Conservation (phyloP, 2,329 filamentous ascomycete genomes). For the Fusarium sp. region DNA sequence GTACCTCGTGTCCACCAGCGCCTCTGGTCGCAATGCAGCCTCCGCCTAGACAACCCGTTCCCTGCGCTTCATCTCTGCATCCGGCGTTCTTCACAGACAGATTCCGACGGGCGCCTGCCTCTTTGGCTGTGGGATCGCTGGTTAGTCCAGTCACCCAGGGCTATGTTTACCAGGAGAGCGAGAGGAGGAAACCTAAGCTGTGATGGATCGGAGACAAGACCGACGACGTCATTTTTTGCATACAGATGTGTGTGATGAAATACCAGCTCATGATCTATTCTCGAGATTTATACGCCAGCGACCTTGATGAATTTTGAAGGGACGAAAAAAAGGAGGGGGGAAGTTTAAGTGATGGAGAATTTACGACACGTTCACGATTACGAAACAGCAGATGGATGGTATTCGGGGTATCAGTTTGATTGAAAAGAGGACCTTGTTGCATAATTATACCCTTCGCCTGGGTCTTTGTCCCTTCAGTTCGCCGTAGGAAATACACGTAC, state of each 20-base stretch:
- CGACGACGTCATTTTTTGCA: neutral
- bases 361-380: constrained; percentile 13
- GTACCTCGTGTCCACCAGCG: constrained; percentile 32
- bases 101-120: constrained; percentile 69
- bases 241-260: constrained; percentile 1
- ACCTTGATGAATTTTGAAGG: neutral
- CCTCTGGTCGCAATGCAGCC: constrained; percentile 28
- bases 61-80: constrained; percentile 70
- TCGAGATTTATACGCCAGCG: neutral
- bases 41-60: constrained; percentile 22
- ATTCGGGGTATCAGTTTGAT: constrained; percentile 36
- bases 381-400: neutral
- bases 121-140: constrained; percentile 35
- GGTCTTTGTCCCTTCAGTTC: constrained; percentile 42
- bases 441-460: constrained; percentile 47
- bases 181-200: constrained; percentile 53
- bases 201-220: constrained; percentile 48
- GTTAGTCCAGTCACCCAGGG: constrained; percentile 71
- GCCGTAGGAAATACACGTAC: constrained; percentile 42
- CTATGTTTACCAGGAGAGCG: constrained; percentile 70
- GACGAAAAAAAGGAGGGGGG: neutral
- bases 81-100: constrained; percentile 83
- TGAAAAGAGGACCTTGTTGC: constrained; percentile 45
- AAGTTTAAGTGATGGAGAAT: neutral
- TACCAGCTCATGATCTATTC: constrained; percentile 6